phyloP scores from a whole-genome alignment of 306 rosid species.

The Cucurbita pepo region DNA sequence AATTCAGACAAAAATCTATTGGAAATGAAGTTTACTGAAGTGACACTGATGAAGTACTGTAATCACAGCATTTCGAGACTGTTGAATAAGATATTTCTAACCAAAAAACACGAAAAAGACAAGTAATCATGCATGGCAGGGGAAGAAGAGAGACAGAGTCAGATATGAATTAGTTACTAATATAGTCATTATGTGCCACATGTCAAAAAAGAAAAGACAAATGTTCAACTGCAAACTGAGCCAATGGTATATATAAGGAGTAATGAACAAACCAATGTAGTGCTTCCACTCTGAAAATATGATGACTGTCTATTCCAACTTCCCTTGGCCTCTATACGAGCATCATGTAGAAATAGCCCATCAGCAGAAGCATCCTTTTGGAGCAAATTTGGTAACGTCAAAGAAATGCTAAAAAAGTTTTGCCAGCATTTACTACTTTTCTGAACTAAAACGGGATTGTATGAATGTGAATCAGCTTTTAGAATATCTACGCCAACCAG shows the following conservation, averaged over 20 bases:
- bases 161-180: not conserved
- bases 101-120: not conserved
- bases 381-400: constrained; percentile 43
- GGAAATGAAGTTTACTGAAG: not conserved
- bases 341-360: constrained; percentile 31
- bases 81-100: not conserved
- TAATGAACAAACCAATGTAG: constrained; percentile 56
- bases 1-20: not conserved
- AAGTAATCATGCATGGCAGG: not conserved
- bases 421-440: constrained; percentile 52
- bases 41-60: not conserved
- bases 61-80: not conserved
- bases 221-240: not conserved
- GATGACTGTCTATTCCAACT: constrained; percentile 52
- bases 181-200: not conserved
- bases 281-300: constrained; percentile 51
- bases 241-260: constrained; percentile 10
- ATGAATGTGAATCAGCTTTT: constrained; percentile 37
- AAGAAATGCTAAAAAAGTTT: constrained; percentile 54
- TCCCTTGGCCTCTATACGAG: constrained; percentile 54
- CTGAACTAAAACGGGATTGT: constrained; percentile 30
- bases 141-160: not conserved
- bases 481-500: constrained; percentile 60
- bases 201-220: not conserved
- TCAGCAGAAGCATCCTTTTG: constrained; percentile 28